Evolutionary conservation across 129 eudicot genomes (phyloP).

Genomic region (Flaveria brownii): DNA sequence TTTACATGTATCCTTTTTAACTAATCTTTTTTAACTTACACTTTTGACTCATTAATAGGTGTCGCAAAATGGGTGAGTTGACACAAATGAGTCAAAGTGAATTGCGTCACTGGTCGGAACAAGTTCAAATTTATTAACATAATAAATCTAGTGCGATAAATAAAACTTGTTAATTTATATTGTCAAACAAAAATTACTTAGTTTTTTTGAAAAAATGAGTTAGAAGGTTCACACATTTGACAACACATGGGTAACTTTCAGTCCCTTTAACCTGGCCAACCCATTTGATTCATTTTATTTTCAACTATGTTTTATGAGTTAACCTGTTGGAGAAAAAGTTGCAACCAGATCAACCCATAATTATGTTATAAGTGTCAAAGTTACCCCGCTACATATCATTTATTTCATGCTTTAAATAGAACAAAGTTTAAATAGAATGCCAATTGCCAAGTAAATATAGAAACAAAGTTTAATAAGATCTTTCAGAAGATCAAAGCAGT

Average conservation of each 20-base stretch:
- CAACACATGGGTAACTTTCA: conserved; percentile 9
- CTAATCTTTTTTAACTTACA: background rate
- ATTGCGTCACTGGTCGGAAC: background rate
- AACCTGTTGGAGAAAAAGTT: background rate
- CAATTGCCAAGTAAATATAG: background rate
- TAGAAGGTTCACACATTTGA: background rate
- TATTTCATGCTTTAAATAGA: background rate
- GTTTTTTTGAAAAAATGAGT: background rate
- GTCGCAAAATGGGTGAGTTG: background rate
- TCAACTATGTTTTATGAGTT: too few relatives aligned
- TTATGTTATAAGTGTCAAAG: background rate
- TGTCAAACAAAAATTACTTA: background rate
- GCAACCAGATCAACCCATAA: background rate
- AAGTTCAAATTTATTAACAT: background rate
- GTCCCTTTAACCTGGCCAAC: background rate
- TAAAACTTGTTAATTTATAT: background rate
- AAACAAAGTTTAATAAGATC: conserved; percentile 12
- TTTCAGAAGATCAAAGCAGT: conserved; percentile 8
- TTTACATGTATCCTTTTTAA: background rate
- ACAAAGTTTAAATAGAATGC: background rate
- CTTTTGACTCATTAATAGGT: too few relatives aligned
- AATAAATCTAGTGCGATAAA: background rate
- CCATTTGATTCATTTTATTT: background rate
- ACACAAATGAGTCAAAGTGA: background rate
- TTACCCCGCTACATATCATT: background rate